These are phyloP conservation scores for Inosperma sp. DNA, from an alignment of 768 basidiomycete species.

Conservation along the genomic window DNA sequence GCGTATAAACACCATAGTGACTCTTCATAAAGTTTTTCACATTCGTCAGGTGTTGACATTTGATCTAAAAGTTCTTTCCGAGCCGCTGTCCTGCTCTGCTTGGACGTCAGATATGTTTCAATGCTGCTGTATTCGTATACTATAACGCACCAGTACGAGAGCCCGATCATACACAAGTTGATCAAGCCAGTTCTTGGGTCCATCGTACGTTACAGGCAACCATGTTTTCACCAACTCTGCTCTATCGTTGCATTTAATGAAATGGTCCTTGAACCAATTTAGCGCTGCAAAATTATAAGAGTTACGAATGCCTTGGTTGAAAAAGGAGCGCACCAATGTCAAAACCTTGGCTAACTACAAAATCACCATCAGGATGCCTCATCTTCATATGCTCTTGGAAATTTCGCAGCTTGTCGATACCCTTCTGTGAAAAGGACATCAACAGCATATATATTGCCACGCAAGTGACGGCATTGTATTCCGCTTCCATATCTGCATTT, in stretches of 20 bases:
- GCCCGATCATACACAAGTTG: constrained; percentile 93
- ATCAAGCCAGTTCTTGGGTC: constrained; percentile 81
- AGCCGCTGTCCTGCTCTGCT: constrained; percentile 87
- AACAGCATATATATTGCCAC: constrained; percentile 87
- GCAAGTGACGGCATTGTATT: constrained; percentile 79
- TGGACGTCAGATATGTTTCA: not conserved
- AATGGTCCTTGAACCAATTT: constrained; percentile 89
- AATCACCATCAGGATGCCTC: constrained; percentile 70
- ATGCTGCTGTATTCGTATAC: not conserved
- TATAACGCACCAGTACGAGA: constrained; percentile 63
- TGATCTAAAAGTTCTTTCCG: constrained; percentile 84
- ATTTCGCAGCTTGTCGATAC: constrained; percentile 76
- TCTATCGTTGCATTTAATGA: constrained; percentile 91
- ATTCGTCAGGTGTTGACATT: constrained; percentile 69
- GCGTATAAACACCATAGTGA: constrained; percentile 93
- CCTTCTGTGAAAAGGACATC: constrained; percentile 90
- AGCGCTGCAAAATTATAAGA: constrained; percentile 46
- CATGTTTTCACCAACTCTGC: constrained; percentile 85
- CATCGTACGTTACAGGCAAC: constrained; percentile 78
- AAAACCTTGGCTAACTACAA: constrained; percentile 74
- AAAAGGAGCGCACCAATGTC: constrained; percentile 52
- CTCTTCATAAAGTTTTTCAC: constrained; percentile 93
- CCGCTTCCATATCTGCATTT: constrained; percentile 73
- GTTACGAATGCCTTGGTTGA: constrained; percentile 3
- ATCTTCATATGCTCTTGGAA: constrained; percentile 81